Base-by-base conservation (phyloP, 805 yeast species). In the Zygoascus tannicola region DNA sequence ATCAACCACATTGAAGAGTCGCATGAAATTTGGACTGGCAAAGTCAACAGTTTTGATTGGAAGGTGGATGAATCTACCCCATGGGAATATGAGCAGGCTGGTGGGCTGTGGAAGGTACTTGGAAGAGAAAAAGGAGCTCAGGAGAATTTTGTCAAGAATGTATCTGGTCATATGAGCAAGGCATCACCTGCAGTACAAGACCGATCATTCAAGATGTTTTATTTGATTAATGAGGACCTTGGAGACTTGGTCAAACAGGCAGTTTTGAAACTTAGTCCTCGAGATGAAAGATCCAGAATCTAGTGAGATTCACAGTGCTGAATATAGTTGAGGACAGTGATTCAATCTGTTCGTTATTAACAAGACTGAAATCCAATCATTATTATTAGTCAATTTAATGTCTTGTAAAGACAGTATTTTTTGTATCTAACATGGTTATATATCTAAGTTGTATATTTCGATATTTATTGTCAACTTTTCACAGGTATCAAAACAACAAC, bases 31-130 rank as follows among this genome's bases (percentile, higher is more conserved):
- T 84, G 92, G 92, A 66, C 68, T 44, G 92, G 92, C 46, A 76
- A 85, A 41, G 92, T 90, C 38, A 68, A 79, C 48, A 85, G 87
- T 50, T 84, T 75, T 78, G 90, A 85, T 67, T 87, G 96, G 96
- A 71, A 74, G 44, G 75, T 75, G 44, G 65, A 63, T 14, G 83
- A 79, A 40, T 84, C 76, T 46, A 3, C 3, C 2, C 38, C 38
- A n/a, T 66, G 68, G 51, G 95, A 88, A 66, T 88, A 68, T 62
- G 73, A 64, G 50, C 95, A 88, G 68, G 82, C 95, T 36, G 69
- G 80, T 49, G 78, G 63, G 26, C 73, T 90, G 56, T 88, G 85
- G 78, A 70, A 81, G 46, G 94, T 85, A 26, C 72, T 85, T 61
- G 81, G 81, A 43, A 80, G 67, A 60, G 79, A 67, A 60, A 78